Base-by-base conservation (phyloP, 1,139 yeast genomes). In the Diutina neorugosa region DNA sequence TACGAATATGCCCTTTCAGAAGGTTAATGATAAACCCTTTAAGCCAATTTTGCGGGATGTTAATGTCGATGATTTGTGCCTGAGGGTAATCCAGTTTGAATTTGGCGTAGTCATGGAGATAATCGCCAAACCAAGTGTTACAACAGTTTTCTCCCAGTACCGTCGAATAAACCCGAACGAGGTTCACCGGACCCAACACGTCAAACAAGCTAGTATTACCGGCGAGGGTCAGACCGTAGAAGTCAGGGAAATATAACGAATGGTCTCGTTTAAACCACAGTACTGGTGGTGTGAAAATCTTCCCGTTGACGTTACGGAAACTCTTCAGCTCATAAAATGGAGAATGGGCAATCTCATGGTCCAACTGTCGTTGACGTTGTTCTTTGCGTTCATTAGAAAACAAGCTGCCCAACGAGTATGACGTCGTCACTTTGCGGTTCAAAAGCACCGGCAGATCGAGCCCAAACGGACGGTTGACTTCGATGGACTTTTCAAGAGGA, bases 221-320 rank as follows among this genome's bases (percentile, higher is more conserved):
- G 44, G 51, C 51, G 48, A 93, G 65, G 1, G 84, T 76, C 25
- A 74, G 74, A 0, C 87, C 95, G 34, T 69, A 66, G 56, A 93
- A 74, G 62, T 90, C 90, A n/a, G 98, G 96, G 69, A 93, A 88
- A 63, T 80, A 93, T 54, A 82, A 70, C 0, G 98, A 76, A 62
- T 80, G 84, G n/a, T 86, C 94, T 9, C 73, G 69, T 56, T 78
- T 80, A 76, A 93, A 90, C 59, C 79, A 84, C 1, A 91, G 80
- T 12, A 77, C 71, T 0, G 98, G 98, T 0, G 96, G 82, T 18
- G 78, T 72, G 69, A 90, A 93, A 59, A 90, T 75, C 68, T 90
- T 89, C 41, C 98, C 98, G 49, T 82, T 80, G 2, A 94, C 86
- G 60, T 84, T 84, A 53, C 85, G 74, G 64, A 83, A 91, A 1